These are phyloP conservation scores for Oryza punctata DNA, from an alignment of 176 grass and related monocot species.

Conservation along the genomic window DNA sequence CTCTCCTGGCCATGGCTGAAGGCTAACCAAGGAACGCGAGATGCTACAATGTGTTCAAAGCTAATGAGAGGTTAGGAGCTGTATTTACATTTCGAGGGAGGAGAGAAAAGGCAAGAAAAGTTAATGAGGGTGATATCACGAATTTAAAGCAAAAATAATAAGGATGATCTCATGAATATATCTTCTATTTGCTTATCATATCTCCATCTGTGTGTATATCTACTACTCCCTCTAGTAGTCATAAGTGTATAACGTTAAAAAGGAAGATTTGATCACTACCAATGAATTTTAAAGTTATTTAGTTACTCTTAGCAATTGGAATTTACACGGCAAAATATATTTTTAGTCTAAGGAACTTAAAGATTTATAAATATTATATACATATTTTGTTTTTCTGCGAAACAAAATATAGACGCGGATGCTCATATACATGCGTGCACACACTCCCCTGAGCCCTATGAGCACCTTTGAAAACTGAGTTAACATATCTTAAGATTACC, in stretches of 20 bases:
- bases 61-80: not conserved
- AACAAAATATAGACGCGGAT: no score
- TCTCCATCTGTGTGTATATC: not conserved
- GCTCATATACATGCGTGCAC: no score
- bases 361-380: no score
- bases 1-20: slow-evolving; percentile 6
- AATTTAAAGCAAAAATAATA: not conserved
- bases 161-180: not conserved
- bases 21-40: not conserved
- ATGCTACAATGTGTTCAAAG: not conserved
- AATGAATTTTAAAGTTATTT: no score
- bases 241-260: no score
- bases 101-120: not conserved
- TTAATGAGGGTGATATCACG: not conserved
- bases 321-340: not conserved
- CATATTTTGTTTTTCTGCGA: no score
- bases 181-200: not conserved
- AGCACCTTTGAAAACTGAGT: no score
- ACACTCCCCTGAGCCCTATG: no score
- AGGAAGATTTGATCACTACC: no score
- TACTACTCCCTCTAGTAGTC: no score
- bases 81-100: slow-evolving; percentile 38
- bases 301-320: no score
- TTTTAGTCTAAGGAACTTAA: not conserved
- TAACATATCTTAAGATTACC: no score